Conservation (phyloP, 2,329 filamentous ascomycete species). For the Fusarium sp. region DNA sequence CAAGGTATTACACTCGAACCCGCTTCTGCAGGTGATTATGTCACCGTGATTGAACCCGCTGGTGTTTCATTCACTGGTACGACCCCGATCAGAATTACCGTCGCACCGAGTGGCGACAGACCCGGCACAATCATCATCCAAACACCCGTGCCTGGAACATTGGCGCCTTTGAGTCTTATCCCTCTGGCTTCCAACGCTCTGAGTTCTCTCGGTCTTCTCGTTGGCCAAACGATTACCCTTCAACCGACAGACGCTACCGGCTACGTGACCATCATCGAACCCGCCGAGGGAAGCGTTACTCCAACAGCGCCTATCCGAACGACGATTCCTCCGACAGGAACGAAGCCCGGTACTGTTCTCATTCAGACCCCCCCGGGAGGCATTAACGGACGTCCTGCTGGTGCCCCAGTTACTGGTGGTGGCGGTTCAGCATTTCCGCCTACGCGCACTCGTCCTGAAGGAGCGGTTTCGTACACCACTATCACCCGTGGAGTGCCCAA, state of each 20-base stretch:
- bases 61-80: conserved; percentile 3
- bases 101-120: conserved; percentile 18
- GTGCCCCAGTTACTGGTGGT: not conserved
- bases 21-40: conserved; percentile 9
- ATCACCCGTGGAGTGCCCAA: conserved; percentile 14
- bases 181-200: not conserved
- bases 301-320: conserved; percentile 31
- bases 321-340: conserved; percentile 35
- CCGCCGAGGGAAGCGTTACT: conserved; percentile 8
- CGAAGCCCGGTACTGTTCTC: conserved; percentile 35
- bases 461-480: conserved; percentile 16
- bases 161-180: not conserved
- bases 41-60: conserved; percentile 33
- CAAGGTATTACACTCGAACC: conserved; percentile 26
- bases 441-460: not conserved
- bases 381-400: not conserved
- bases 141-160: conserved; percentile 9
- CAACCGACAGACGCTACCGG: conserved; percentile 18
- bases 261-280: conserved; percentile 38
- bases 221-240: conserved; percentile 27
- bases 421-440: not conserved
- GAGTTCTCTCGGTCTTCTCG: not conserved
- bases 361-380: conserved; percentile 32
- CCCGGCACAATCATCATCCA: conserved; percentile 39
- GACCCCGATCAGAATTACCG: conserved; percentile 13